These are phyloP conservation scores for Kodamaea lidongshanica DNA, from an alignment of 805 yeast genomes.

Conservation along the genomic window DNA sequence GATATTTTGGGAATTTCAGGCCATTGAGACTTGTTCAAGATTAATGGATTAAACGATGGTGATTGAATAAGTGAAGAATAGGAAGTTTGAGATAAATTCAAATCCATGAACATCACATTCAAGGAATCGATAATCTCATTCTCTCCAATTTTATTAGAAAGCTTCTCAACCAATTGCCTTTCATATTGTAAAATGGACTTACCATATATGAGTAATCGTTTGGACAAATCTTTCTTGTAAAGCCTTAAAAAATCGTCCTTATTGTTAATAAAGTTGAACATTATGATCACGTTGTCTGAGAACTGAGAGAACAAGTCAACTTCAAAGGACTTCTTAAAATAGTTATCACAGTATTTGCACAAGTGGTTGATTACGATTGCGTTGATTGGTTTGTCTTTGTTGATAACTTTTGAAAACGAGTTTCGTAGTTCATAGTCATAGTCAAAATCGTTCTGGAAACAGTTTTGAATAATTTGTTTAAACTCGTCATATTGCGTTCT, in stretches of 20 bases:
- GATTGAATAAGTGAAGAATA: constrained; percentile 14
- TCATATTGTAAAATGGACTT: constrained; percentile 17
- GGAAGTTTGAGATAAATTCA: constrained; percentile 15
- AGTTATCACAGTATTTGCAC: constrained; percentile 28
- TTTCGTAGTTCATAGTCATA: constrained; percentile 28
- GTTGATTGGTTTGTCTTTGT: constrained; percentile 11
- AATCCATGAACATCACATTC: constrained; percentile 30
- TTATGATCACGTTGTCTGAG: constrained; percentile 14
- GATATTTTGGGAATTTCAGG: constrained; percentile 31
- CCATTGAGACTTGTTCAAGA: constrained; percentile 34
- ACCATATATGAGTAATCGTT: constrained; percentile 26
- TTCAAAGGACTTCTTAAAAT: constrained; percentile 13
- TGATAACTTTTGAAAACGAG: constrained; percentile 19
- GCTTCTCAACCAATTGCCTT: constrained; percentile 15
- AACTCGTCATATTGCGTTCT: constrained; percentile 13
- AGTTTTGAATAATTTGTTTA: constrained; percentile 7
- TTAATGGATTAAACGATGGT: constrained; percentile 21
- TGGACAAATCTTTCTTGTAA: constrained; percentile 33
- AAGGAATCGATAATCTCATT: constrained; percentile 24
- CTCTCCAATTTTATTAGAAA: constrained; percentile 27
- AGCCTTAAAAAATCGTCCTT: constrained; percentile 26
- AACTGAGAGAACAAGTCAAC: constrained; percentile 13
- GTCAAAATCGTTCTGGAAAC: constrained; percentile 14
- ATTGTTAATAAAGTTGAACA: constrained; percentile 30
- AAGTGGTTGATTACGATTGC: constrained; percentile 16